Conservation (phyloP, 257 asterid genomes). For the Datura wrightii region DNA sequence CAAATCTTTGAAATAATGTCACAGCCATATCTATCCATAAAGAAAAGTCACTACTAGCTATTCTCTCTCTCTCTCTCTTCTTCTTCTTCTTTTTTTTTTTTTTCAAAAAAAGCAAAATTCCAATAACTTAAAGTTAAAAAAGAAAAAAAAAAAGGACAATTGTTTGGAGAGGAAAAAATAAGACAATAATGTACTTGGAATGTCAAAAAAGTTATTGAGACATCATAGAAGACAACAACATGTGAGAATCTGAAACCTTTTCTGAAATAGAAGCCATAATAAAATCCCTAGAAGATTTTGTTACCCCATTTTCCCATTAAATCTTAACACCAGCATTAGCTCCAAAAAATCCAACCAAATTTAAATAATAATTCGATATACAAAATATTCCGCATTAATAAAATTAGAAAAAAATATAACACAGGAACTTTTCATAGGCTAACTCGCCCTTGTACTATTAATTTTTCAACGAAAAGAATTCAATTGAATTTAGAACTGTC, state of each 20-base stretch:
- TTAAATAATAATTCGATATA: background rate
- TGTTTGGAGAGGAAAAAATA: background rate
- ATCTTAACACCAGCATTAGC: background rate
- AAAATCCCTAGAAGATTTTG: slow-evolving; percentile 20
- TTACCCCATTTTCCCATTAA: background rate
- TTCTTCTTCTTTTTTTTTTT: background rate
- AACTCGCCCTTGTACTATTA: no score
- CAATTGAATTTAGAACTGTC: no score
- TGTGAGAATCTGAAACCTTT: slow-evolving; percentile 24
- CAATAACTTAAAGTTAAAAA: background rate
- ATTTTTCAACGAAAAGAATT: no score
- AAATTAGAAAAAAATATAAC: no score
- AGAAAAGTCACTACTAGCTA: background rate
- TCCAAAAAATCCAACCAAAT: background rate
- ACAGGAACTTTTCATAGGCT: background rate
- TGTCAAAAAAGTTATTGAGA: background rate
- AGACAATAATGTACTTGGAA: slow-evolving; percentile 16
- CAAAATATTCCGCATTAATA: no score
- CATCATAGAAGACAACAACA: slow-evolving; percentile 20
- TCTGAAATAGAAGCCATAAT: background rate
- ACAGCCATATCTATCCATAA: slow-evolving; percentile 15
- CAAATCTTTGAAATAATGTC: slow-evolving; percentile 24
- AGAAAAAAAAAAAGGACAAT: background rate
- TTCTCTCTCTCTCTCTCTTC: no score
- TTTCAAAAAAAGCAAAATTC: background rate